Conservation (phyloP, 164 flowering plant species). For the Brasenia schreberi region DNA sequence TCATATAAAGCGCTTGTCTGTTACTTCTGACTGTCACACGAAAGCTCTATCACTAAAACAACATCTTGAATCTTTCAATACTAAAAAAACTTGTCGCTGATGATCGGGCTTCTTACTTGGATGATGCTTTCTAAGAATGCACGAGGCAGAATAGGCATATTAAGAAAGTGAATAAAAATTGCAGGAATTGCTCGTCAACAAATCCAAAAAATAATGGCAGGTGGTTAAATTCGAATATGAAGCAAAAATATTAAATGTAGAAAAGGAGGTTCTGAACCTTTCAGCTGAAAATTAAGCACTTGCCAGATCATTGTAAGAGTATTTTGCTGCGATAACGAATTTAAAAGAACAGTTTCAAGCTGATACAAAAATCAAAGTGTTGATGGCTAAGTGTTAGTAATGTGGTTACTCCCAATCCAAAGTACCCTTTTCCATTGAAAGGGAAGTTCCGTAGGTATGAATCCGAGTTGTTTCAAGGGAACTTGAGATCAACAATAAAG, state of each 20-base stretch:
- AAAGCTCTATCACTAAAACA: constrained; percentile 75
- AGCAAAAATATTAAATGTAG: constrained; percentile 43
- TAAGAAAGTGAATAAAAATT: constrained; percentile 80
- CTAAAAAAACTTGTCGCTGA: constrained; percentile 83
- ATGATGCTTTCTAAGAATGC: constrained; percentile 98
- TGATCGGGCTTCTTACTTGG: constrained; percentile 65
- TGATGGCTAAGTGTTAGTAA: constrained; percentile 60
- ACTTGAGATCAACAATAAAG: constrained; percentile 92
- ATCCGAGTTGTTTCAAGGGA: constrained; percentile 69
- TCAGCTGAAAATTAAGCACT: constrained; percentile 72
- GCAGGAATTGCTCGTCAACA: constrained; percentile 52
- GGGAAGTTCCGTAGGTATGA: constrained; percentile 85
- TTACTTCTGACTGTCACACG: too few species aligned
- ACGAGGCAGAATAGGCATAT: constrained; percentile 83
- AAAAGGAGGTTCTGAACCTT: constrained; percentile 58
- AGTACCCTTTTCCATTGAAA: constrained; percentile 27
- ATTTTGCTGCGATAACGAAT: constrained; percentile 65
- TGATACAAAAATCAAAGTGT: constrained; percentile 67
- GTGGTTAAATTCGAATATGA: constrained; percentile 62
- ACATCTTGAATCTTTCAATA: constrained; percentile 80
- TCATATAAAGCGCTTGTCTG: too few species aligned
- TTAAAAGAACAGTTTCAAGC: constrained; percentile 81
- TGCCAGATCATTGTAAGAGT: constrained; percentile 12
- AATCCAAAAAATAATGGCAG: constrained; percentile 68
- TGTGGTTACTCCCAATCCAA: constrained; percentile 15